Evolutionary conservation across 1,284 basidiomycete genomes (phyloP).

Genomic region (Boletus sp.): DNA sequence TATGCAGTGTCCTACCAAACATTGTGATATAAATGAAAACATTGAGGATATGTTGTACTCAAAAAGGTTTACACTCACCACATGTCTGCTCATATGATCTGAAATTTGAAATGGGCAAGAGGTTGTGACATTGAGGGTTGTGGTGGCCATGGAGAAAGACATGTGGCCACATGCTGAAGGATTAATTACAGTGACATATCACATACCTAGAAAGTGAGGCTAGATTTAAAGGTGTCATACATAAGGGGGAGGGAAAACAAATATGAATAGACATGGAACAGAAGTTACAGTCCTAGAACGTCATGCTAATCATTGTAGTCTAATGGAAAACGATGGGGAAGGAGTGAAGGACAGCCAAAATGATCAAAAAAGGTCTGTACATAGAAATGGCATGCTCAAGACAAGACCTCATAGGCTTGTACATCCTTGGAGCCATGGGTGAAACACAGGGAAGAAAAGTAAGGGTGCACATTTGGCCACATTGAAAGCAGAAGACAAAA

Average conservation of each 20-base stretch:
- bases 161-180: no score
- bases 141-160: no score
- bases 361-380: constrained; percentile 2
- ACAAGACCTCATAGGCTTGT: not conserved
- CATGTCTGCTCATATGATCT: no score
- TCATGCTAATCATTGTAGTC: not conserved
- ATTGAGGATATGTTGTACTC: not conserved
- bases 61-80: not conserved
- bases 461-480: not conserved
- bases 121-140: no score
- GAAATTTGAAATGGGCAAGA: no score
- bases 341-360: not conserved
- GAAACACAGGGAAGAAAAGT: not conserved
- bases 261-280: not conserved
- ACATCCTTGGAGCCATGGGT: not conserved
- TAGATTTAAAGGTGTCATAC: no score
- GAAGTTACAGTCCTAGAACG: not conserved
- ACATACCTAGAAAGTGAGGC: no score
- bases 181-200: no score
- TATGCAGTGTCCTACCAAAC: not conserved
- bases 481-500: not conserved
- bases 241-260: no score
- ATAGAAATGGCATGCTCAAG: not conserved
- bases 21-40: not conserved
- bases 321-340: not conserved